Base-by-base conservation (phyloP, 768 basidiomycete genomes). In the Cyclocybe cylindracea region DNA sequence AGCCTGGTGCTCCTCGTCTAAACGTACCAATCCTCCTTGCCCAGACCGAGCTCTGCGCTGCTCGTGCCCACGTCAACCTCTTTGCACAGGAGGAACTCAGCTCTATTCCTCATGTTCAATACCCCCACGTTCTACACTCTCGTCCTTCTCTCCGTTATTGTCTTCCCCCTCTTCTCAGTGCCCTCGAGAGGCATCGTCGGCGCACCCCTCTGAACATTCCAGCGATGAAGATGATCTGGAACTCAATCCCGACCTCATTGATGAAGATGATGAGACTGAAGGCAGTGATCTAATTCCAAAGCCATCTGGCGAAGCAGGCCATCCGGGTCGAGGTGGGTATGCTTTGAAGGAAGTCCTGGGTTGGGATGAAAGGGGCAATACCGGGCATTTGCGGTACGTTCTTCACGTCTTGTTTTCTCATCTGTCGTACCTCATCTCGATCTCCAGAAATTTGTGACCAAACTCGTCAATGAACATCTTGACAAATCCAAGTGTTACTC, bases 281-380 rank as follows among this genome's bases (percentile, higher is more conserved):
- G 35, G 32, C 19, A 18, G 19, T 10, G 19, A 33, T 7, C 32
- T 53, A 44, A 68, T 68, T 33, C 51, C 62, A 33, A 69, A 68
- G 35, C 66, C 65, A 5, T 10, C 11, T 4, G 62, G 63, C 0
- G 58, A 68, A 40, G 58, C 53, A 16, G 65, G 63, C 10, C 37
- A 45, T 10, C 62, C 62, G 9, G 57, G 61, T 6, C 35, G 46
- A 3, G 66, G 64, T 13, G 62, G 67, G 0, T 68, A 69, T 36
- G 66, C 40, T 7, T 54, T 68, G 10, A 42, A 59, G 40, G 53
- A 46, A 1, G 58, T 51, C 1, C 40, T 67, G 3, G 38, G 42
- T 7, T 67, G 64, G 66, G 49, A 60, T 13, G 43, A 40, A 3
- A 57, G 16, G 35, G 16, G 35, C 8, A 34, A 2, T 68, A 47